Base-by-base conservation (phyloP, 352 stramenopile species). In the Phytophthora sansomeana region DNA sequence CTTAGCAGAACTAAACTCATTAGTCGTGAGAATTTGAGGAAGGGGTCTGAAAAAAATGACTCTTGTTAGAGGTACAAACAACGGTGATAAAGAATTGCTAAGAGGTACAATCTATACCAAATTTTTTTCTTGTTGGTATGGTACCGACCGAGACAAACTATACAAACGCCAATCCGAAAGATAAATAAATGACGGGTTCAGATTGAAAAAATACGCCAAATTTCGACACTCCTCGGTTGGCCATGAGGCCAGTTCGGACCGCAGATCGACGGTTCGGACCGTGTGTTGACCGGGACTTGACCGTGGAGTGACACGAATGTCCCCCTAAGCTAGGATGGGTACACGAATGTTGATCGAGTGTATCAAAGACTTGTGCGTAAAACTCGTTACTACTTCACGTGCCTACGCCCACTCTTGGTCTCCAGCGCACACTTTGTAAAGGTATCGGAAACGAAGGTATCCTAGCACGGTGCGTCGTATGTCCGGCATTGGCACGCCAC, bases 1-100 rank as follows among this genome's bases (percentile, higher is more conserved):
- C n/a, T n/a, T n/a, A n/a, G n/a, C n/a, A n/a, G n/a, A n/a, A n/a
- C n/a, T n/a, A n/a, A n/a, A n/a, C n/a, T n/a, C n/a, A n/a, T n/a
- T n/a, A n/a, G n/a, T n/a, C n/a, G n/a, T n/a, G n/a, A n/a, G n/a
- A n/a, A n/a, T n/a, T n/a, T n/a, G n/a, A n/a, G n/a, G n/a, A n/a
- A n/a, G n/a, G n/a, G n/a, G n/a, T n/a, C n/a, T n/a, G n/a, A n/a
- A n/a, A n/a, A n/a, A n/a, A n/a, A n/a, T n/a, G 52, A 33, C 38
- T 44, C 38, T 44, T 48, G 10, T 48, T 48, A 48, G 6, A 32
- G 7, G 42, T 48, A 48, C 42, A 48, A 44, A 44, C 38, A 16
- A 44, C 38, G 38, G 16, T 44, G 38, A 44, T 44, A 44, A 44
- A 44, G 1, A 44, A 1, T 24, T 16, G 38, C 38, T 44, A 24